Percentiles rank a stretch among this genome's conserved stretches.
These are phyloP conservation scores for Curvularia sp. DNA, from an alignment of 2,329 filamentous ascomycete species.

Conservation along the genomic window DNA sequence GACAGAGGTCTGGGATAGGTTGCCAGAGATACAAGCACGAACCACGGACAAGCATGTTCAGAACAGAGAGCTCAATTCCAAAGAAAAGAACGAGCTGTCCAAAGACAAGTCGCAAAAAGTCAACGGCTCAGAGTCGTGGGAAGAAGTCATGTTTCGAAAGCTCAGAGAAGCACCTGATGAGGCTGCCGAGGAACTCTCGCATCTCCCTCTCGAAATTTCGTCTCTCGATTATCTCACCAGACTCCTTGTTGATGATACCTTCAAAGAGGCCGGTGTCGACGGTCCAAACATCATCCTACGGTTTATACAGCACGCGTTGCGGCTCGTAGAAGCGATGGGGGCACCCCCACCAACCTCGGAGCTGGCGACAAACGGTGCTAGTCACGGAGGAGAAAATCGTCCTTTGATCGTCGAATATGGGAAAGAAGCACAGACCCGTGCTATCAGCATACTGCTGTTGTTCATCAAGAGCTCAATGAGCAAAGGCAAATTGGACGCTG, in stretches of 20 bases:
- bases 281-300: slow-evolving; percentile 36
- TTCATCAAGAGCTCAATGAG: slow-evolving; percentile 50
- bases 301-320: slow-evolving; percentile 50
- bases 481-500: slow-evolving; percentile 39
- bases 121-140: slow-evolving; percentile 27
- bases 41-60: not conserved
- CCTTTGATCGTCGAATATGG: slow-evolving; percentile 32
- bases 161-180: slow-evolving; percentile 30
- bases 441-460: slow-evolving; percentile 47
- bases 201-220: slow-evolving; percentile 47
- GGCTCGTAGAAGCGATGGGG: slow-evolving; percentile 44
- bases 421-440: slow-evolving; percentile 46
- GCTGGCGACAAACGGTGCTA: slow-evolving; percentile 4
- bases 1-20: slow-evolving; percentile 45
- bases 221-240: slow-evolving; percentile 50
- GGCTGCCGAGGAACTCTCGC: slow-evolving; percentile 41
- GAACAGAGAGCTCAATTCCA: not conserved
- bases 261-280: slow-evolving; percentile 36
- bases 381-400: slow-evolving; percentile 9
- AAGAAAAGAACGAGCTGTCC: not conserved
- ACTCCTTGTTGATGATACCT: slow-evolving; percentile 40
- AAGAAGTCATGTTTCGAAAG: slow-evolving; percentile 27
- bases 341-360: slow-evolving; percentile 13
- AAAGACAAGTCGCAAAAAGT: not conserved
- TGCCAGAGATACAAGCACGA: slow-evolving; percentile 20